These are phyloP conservation scores for Macadamia tetraphylla DNA, from an alignment of 164 flowering plant species.

Conservation along the genomic window DNA sequence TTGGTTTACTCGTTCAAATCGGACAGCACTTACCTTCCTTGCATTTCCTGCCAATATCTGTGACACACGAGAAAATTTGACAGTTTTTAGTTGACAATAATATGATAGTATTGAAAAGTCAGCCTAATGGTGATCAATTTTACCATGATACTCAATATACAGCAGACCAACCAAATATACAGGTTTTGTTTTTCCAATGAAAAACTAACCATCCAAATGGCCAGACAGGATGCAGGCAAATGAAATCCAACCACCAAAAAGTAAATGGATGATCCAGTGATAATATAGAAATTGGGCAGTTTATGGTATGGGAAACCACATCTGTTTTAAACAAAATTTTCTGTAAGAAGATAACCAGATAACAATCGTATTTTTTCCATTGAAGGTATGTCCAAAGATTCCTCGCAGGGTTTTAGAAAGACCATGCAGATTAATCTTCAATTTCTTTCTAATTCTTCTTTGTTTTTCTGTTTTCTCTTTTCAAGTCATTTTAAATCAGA, in stretches of 20 bases:
- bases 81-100: not conserved
- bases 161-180: too few relatives aligned
- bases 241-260: too few relatives aligned
- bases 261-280: not conserved
- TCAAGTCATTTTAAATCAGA: too few relatives aligned
- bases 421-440: too few relatives aligned
- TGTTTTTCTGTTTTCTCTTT: too few relatives aligned
- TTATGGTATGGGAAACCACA: not conserved
- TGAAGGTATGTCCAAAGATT: not conserved
- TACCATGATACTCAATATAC: too few relatives aligned
- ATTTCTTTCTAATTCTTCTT: too few relatives aligned
- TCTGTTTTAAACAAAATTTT: not conserved
- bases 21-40: slow-evolving; percentile 85
- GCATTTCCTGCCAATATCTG: slow-evolving; percentile 97
- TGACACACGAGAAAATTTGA: slow-evolving; percentile 16
- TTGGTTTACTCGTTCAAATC: slow-evolving; percentile 62
- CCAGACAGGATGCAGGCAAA: too few relatives aligned
- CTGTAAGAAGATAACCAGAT: not conserved
- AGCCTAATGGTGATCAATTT: too few relatives aligned
- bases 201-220: too few relatives aligned
- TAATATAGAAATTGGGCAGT: not conserved
- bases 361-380: not conserved
- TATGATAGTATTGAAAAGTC: too few relatives aligned
- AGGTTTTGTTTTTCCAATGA: too few relatives aligned
- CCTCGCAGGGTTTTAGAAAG: not conserved